Evolutionary conservation across 345 rosid genomes (phyloP).

Genomic region (Jatropha curcas): DNA sequence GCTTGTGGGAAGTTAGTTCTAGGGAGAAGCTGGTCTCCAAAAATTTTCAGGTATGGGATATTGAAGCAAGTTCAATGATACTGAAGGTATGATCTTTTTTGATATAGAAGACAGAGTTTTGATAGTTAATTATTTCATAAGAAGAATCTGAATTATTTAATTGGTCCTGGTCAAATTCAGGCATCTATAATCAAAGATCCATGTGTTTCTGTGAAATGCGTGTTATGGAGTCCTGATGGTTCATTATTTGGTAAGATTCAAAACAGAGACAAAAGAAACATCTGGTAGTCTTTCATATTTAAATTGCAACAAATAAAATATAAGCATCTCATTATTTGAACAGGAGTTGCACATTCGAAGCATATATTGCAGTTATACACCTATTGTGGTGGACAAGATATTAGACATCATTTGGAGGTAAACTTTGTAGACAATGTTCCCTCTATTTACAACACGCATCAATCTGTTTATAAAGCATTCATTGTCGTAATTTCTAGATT

Average conservation of each 20-base stretch:
- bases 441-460: neutral
- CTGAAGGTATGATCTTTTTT: constrained; percentile 31
- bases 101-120: neutral
- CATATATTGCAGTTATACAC: constrained; percentile 43
- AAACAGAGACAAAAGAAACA: neutral
- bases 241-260: constrained; percentile 39
- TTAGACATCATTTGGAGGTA: constrained; percentile 46
- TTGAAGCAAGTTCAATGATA: constrained; percentile 32
- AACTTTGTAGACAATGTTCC: neutral
- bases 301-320: neutral
- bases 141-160: constrained; percentile 7
- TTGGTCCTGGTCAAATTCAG: constrained; percentile 25
- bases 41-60: constrained; percentile 44
- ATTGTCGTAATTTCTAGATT: constrained; percentile 42
- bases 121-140: neutral
- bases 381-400: constrained; percentile 23
- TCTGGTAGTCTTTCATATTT: constrained; percentile 2
- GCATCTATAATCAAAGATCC: constrained; percentile 41
- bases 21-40: constrained; percentile 30
- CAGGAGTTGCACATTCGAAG: constrained; percentile 53
- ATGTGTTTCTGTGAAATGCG: constrained; percentile 36
- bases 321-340: neutral
- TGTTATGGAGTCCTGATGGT: constrained; percentile 47
- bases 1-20: constrained; percentile 44
- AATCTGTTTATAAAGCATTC: neutral